Conservation (phyloP, 805 yeast species). For the Kuraishia ogatae region DNA sequence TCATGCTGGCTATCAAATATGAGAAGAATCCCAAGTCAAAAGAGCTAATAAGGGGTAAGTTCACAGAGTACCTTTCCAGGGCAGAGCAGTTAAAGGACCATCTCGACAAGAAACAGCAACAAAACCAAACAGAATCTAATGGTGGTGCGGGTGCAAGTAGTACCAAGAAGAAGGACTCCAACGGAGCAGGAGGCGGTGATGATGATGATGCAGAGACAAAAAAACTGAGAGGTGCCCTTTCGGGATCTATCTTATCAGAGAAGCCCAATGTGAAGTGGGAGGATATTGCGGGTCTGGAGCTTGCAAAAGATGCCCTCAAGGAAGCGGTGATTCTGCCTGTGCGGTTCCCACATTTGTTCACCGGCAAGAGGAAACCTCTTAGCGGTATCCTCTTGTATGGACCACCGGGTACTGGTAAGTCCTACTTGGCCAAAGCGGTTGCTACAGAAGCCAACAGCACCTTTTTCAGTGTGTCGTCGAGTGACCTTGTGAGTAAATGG, state of each 20-base stretch:
- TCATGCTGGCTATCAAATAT: conserved; percentile 91
- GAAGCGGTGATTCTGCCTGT: conserved; percentile 97
- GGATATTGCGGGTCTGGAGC: conserved; percentile 92
- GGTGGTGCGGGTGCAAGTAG: conserved; percentile 51
- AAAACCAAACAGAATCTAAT: conserved; percentile 38
- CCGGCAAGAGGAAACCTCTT: conserved; percentile 90
- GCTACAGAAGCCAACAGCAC: conserved; percentile 98
- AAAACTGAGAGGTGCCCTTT: conserved; percentile 81
- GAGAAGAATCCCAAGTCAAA: conserved; percentile 88
- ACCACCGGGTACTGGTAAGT: conserved; percentile 98
- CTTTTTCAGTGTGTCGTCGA: conserved; percentile 91
- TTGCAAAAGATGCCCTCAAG: conserved; percentile 92
- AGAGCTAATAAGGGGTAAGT: conserved; percentile 79
- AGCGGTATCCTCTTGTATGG: conserved; percentile 84
- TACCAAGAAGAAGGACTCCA: conserved; percentile 37
- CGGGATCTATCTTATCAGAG: conserved; percentile 86
- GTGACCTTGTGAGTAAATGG: conserved; percentile 96
- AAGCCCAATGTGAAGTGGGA: conserved; percentile 91
- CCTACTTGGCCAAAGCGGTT: conserved; percentile 94
- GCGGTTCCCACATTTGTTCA: conserved; percentile 89
- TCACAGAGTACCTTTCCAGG: conserved; percentile 83
- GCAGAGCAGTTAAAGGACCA: conserved; percentile 93
- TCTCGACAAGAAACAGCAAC: conserved; percentile 51
- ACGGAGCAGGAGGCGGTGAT: conserved; percentile 27
- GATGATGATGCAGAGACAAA: conserved; percentile 68